Evolutionary conservation across 768 basidiomycete genomes (phyloP).

Genomic region (Paxillus rubicundulus): DNA sequence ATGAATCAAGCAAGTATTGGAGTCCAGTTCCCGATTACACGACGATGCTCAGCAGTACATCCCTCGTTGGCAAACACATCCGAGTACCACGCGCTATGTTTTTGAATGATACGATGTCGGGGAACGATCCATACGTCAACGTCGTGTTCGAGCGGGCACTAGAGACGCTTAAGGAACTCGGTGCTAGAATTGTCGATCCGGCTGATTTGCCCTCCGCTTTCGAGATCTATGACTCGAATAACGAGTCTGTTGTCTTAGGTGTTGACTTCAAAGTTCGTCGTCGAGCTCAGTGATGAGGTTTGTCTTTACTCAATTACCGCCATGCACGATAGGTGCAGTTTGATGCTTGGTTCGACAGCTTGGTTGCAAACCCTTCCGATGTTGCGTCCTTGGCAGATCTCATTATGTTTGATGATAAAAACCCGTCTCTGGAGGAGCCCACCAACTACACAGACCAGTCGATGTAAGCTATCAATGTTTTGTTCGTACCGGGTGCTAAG

Average conservation of each 20-base stretch:
- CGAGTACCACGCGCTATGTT: conserved; percentile 48
- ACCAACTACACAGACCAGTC: conserved; percentile 34
- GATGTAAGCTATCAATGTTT: conserved; percentile 21
- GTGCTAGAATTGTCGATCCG: conserved; percentile 57
- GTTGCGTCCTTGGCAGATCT: conserved; percentile 58
- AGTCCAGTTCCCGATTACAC: conserved; percentile 57
- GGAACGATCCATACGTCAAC: conserved; percentile 29
- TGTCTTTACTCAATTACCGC: background rate
- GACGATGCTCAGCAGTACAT: conserved; percentile 46
- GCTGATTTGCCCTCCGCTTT: conserved; percentile 58
- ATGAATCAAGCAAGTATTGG: too few species aligned
- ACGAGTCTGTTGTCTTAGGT: conserved; percentile 54
- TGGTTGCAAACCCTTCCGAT: conserved; percentile 54
- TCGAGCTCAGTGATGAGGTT: background rate
- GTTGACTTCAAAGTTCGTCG: conserved; percentile 57
- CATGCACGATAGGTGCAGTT: conserved; percentile 45
- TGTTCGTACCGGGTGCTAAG: conserved; percentile 26
- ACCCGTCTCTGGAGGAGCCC: conserved; percentile 48
- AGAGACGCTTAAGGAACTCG: conserved; percentile 36
- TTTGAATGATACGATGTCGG: conserved; percentile 26
- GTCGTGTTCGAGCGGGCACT: conserved; percentile 41
- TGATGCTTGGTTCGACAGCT: conserved; percentile 43
- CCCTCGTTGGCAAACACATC: conserved; percentile 50
- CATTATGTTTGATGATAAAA: conserved; percentile 51
- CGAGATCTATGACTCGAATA: conserved; percentile 46